Conservation (phyloP, 2,329 filamentous ascomycete genomes). For the Fusarium proliferatum region DNA sequence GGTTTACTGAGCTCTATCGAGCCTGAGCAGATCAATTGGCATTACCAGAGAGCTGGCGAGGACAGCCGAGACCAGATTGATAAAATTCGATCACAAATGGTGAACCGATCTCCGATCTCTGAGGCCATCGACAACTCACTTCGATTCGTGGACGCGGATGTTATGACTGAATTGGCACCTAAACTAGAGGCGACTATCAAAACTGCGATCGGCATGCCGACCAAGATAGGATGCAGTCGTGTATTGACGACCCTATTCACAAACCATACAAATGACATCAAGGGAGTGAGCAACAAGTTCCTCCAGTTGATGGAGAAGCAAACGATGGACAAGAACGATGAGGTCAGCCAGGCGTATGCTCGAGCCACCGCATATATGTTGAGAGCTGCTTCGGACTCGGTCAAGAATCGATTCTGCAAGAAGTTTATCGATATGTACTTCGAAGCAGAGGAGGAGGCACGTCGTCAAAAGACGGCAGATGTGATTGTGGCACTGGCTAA, state of each 20-base stretch:
- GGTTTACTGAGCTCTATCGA: slow-evolving; percentile 88
- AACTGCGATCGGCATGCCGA: slow-evolving; percentile 87
- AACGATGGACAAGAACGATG: slow-evolving; percentile 91
- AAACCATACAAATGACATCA: slow-evolving; percentile 79
- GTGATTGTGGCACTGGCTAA: slow-evolving; percentile 87
- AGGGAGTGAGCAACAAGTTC: slow-evolving; percentile 79
- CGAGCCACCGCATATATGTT: slow-evolving; percentile 87
- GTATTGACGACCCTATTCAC: slow-evolving; percentile 88
- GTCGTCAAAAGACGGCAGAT: slow-evolving; percentile 81
- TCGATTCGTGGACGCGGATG: slow-evolving; percentile 80
- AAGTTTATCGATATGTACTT: slow-evolving; percentile 80
- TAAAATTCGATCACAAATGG: slow-evolving; percentile 82
- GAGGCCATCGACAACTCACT: slow-evolving; percentile 92
- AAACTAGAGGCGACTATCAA: slow-evolving; percentile 84
- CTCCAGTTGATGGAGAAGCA: slow-evolving; percentile 83
- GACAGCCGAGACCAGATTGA: slow-evolving; percentile 91
- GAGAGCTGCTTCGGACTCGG: slow-evolving; percentile 63
- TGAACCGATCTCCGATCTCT: slow-evolving; percentile 88
- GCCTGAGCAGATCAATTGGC: slow-evolving; percentile 88
- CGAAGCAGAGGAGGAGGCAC: slow-evolving; percentile 78
- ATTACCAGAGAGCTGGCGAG: slow-evolving; percentile 90
- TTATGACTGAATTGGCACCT: slow-evolving; percentile 80
- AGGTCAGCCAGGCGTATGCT: slow-evolving; percentile 90
- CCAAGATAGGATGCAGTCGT: slow-evolving; percentile 90
- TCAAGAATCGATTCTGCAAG: slow-evolving; percentile 62